These are phyloP conservation scores for Xylaria longipes DNA, from an alignment of 495 filamentous ascomycete species.

Conservation along the genomic window DNA sequence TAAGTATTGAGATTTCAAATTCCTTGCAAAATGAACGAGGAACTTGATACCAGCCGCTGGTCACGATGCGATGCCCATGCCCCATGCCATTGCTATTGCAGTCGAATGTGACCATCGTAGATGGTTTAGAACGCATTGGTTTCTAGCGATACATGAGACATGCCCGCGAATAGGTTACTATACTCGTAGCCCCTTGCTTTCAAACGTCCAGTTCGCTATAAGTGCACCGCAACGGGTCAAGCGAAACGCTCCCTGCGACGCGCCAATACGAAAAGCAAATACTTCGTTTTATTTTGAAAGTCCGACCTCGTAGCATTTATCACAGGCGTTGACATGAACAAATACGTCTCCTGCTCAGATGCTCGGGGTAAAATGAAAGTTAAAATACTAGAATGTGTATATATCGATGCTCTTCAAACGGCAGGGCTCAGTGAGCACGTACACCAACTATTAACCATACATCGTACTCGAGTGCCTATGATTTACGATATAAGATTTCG, in stretches of 20 bases:
- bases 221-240: background rate
- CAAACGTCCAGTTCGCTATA: background rate
- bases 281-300: background rate
- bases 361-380: background rate
- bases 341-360: background rate
- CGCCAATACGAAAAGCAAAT: background rate
- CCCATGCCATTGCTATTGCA: background rate
- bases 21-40: background rate
- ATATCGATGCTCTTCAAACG: background rate
- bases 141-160: background rate
- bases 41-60: background rate
- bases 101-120: background rate
- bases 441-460: background rate
- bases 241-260: background rate
- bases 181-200: background rate
- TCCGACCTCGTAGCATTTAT: background rate
- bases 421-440: no score
- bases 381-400: background rate
- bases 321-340: background rate
- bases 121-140: background rate
- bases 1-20: no score
- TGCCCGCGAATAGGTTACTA: background rate
- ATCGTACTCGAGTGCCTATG: background rate
- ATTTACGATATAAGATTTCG: no score
- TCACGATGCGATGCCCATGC: background rate